Base-by-base conservation (phyloP, 345 rosid genomes). In the Lumnitzera littorea region DNA sequence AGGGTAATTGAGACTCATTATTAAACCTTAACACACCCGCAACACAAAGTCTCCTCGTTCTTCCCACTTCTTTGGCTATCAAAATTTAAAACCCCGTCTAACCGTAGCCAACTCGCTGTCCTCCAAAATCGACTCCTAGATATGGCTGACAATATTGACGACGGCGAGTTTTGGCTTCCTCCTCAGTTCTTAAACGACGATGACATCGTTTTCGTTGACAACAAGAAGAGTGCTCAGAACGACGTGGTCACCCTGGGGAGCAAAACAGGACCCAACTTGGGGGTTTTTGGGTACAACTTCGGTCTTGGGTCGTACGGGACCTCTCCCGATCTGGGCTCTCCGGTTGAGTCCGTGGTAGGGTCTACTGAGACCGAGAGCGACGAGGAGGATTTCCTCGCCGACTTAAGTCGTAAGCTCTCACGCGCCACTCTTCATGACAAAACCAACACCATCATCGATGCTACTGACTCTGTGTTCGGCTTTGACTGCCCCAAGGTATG, bases 151-250 rank as follows among this genome's bases (percentile, higher is more conserved):
- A 68, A 70, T 52, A 43, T 87, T 0, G 72, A 84, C 63, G 85
- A 85, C 67, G 91, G 82, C 2, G 89, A 81, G 84, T 84, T 80
- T 62, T 80, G 83, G 83, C 83, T 92, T 56, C 98, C 94, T 3
- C 71, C 91, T 0, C 72, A 81, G 82, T 87, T 92, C 64, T 84
- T 89, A 2, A 65, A 80, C 2, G 97, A 85, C 71, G 87, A 87
- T 10, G 91, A 81, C 58, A 46, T 72, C 13, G 68, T 76, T 51
- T 9, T 58, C 6, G 50, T n/a, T 1, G 23, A 36, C 43, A 36
- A 36, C 43, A 36, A 36, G 43, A 36, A 1, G 43, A 9, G 43
- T 36, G 7, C 43, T 36, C 5, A 36, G 43, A 9, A 36, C 1
- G 43, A 36, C 43, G 11, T 36, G 43, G 9, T 36, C 7, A 9